Base-by-base conservation (phyloP, 208 protist species). In the Porcisia hertigi region DNA sequence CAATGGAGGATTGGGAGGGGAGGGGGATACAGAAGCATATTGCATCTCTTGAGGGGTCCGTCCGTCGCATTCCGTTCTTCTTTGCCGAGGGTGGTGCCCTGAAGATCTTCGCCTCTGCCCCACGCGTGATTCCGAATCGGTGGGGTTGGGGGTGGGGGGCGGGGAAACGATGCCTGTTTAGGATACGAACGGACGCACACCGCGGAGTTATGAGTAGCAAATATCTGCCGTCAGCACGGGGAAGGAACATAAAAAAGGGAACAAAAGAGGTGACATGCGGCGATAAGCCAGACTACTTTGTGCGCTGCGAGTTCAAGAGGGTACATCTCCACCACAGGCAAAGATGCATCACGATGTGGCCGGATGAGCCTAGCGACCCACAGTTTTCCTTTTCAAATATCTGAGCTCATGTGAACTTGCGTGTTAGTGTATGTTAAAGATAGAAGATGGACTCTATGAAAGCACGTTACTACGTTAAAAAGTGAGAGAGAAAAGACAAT, bases 351-450 rank as follows among this genome's bases (percentile, higher is more conserved):
- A 30, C 30, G 30, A 30, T 30, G 30, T 30, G 30, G 30, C 30
- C 30, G 30, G 30, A 30, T 30, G 30, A 30, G 30, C 30, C 30
- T 30, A 30, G 30, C 30, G 30, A 30, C 30, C 30, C 9, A 45
- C 18, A 34, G 47, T 18, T 71, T 65, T 58, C 14, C 39, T 20
- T 76, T 53, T 54, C 36, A 30, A 30, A 30, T 41, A 20, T 66
- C 41, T 76, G 49, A n/a, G 30, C 25, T 36, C 75, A 59, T 75
- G 36, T 9, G 2, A 8, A 69, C 0, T 30, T 69, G 39, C 34
- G n/a, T 75, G 53, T 39, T 23, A 36, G 53, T 45, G 34, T 78
- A 73, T 45, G n/a, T 65, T 55, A 41, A 25, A 47, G 23, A 52
- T 23, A 1, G 23, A 25, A 52, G 4, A 39, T 47, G 23, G 41